Base-by-base conservation (phyloP, 768 basidiomycete species). In the Lentinula sp. region DNA sequence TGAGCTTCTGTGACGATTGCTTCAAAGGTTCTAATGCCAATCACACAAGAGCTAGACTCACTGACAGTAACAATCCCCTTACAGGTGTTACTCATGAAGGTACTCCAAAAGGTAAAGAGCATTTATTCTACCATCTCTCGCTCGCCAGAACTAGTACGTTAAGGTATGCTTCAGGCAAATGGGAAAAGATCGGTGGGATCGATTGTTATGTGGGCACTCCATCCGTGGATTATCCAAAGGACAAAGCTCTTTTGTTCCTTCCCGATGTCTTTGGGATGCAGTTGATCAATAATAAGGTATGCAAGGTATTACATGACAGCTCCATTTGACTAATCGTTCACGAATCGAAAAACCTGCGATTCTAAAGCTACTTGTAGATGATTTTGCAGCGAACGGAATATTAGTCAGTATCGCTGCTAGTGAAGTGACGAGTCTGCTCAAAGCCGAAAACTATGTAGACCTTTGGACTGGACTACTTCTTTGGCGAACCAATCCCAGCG, bases 131-230 rank as follows among this genome's bases (percentile, higher is more conserved):
- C 31, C 43, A 34, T n/a, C 18, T 43, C 32, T 28, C 28, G 28
- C 28, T 28, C 3, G 28, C 28, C 28, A 0, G 28, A 4, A 28
- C 28, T 3, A n/a, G n/a, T n/a, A 28, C 28, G 28, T 28, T 28
- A 28, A 28, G 28, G 3, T 28, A 15, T 34, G 11, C 37, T 56
- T 16, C 63, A 75, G 77, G 78, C 42, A 66, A 65, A 51, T 62
- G 68, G 52, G 71, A 73, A 61, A 65, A 66, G 21, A 71, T 80
- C 55, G 71, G 66, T 9, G 76, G 74, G 4, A 67, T 76, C 51
- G 66, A 69, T n/a, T 74, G 71, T 61, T 80, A 80, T 62, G 73
- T 79, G 56, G 73, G 74, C 0, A 76, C 74, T 3, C 78, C 78
- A 5, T 60, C 68, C n/a, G 48, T 13, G 13, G 69, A 63, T 46